A percentile compares a stretch with the other conserved stretches of the same genome.
Evolutionary conservation across 1,139 yeast genomes (phyloP).

Genomic region (Geotrichum phurueaensis): DNA sequence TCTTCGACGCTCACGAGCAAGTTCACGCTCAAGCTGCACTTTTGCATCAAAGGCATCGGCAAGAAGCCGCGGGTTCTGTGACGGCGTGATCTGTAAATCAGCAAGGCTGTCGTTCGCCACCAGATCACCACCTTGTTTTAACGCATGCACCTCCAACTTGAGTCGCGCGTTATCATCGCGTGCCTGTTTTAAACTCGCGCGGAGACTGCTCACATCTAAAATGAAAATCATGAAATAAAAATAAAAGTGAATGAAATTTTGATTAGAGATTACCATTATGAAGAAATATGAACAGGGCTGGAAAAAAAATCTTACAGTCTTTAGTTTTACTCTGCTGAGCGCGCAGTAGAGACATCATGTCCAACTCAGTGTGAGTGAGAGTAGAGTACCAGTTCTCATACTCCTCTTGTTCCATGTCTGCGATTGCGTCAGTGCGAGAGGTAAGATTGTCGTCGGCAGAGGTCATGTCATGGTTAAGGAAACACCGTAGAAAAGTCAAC

Average conservation of each 20-base stretch:
- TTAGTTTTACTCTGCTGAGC: slow-evolving; percentile 4
- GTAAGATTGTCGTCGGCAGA: neutral
- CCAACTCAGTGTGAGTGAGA: slow-evolving; percentile 5
- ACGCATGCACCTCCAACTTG: neutral
- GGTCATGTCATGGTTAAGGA: neutral
- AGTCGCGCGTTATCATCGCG: slow-evolving; percentile 11
- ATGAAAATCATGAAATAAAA: neutral
- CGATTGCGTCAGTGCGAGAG: neutral
- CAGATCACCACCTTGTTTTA: neutral
- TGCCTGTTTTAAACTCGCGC: slow-evolving; percentile 6
- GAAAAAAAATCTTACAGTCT: slow-evolving; percentile 4
- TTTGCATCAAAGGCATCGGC: neutral
- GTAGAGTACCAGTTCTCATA: slow-evolving; percentile 11
- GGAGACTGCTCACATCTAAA: slow-evolving; percentile 6
- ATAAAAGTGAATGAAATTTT: neutral
- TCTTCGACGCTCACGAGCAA: neutral
- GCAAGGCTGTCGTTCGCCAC: neutral
- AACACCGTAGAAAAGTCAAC: neutral
- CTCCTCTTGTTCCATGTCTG: slow-evolving; percentile 12
- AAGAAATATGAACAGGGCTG: too few relatives aligned
- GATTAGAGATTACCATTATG: neutral
- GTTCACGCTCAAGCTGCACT: neutral
- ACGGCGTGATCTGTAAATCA: neutral
- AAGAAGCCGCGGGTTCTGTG: neutral
- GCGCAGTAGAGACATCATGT: slow-evolving; percentile 5